phyloP scores from a whole-genome alignment of 176 grass and related monocot genomes.

The Avena atlantica region DNA sequence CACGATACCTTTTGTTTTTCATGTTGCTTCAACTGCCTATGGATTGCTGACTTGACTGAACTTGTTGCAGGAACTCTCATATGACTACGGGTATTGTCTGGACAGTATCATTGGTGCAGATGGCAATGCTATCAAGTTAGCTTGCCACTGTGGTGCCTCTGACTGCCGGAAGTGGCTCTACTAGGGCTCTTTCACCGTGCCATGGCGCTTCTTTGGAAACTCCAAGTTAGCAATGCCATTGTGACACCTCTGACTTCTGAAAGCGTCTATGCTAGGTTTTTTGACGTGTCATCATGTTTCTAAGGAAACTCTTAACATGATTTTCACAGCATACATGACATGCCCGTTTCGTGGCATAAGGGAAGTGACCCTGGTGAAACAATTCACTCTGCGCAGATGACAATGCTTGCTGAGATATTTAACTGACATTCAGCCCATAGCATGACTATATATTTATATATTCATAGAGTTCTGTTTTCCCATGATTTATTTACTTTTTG shows the following conservation, averaged over 20 bases:
- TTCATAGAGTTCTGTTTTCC: neutral
- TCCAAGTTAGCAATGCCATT: constrained; percentile 50
- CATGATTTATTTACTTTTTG: neutral
- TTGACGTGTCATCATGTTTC: neutral
- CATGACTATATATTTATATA: neutral
- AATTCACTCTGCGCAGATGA: neutral
- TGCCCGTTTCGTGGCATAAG: neutral
- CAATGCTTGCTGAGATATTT: constrained; percentile 9
- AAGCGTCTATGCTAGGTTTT: constrained; percentile 56
- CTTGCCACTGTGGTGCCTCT: constrained; percentile 62
- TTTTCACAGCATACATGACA: neutral
- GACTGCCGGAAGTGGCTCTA: constrained; percentile 71
- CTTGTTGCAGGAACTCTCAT: constrained; percentile 9
- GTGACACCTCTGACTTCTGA: constrained; percentile 55
- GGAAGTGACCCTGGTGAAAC: constrained; percentile 23
- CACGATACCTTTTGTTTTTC: neutral
- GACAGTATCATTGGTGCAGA: constrained; percentile 69
- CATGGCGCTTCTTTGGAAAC: constrained; percentile 1
- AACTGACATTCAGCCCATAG: neutral
- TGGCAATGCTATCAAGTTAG: constrained; percentile 55
- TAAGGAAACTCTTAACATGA: constrained; percentile 4
- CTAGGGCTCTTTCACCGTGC: constrained; percentile 32
- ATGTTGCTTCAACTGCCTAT: constrained; percentile 20
- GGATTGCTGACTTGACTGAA: neutral
- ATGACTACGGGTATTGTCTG: constrained; percentile 63